These are phyloP conservation scores for Tricholoma terreum DNA, from an alignment of 768 basidiomycete genomes.

Conservation along the genomic window DNA sequence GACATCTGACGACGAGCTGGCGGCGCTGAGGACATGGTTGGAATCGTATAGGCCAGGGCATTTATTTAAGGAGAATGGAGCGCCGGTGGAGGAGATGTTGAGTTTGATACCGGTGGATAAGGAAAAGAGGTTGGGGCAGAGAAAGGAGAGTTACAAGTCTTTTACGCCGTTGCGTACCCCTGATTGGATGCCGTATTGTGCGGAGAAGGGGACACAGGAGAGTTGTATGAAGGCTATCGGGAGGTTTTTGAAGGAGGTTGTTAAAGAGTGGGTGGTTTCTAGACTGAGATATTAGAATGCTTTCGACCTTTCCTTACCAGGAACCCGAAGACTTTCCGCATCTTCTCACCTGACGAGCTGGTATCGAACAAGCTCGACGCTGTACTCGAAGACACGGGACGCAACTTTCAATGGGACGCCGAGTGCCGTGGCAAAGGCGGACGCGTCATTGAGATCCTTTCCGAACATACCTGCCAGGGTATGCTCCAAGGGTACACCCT, in stretches of 20 bases:
- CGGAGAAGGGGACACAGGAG: constrained; percentile 53
- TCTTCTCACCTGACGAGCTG: constrained; percentile 89
- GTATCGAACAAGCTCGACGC: constrained; percentile 87
- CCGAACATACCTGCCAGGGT: constrained; percentile 85
- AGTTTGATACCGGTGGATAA: constrained; percentile 50
- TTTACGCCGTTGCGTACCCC: constrained; percentile 63
- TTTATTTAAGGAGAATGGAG: constrained; percentile 57
- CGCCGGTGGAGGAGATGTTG: constrained; percentile 54
- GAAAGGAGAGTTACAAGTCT: constrained; percentile 61
- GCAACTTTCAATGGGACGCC: constrained; percentile 87
- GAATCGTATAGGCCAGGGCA: constrained; percentile 64
- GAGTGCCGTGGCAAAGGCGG: constrained; percentile 68
- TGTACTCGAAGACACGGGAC: constrained; percentile 61
- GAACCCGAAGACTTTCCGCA: constrained; percentile 77
- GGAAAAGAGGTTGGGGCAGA: constrained; percentile 67
- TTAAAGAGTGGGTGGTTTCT: constrained; percentile 42
- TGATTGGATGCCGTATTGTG: constrained; percentile 57
- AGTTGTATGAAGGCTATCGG: constrained; percentile 80
- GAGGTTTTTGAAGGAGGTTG: constrained; percentile 51
- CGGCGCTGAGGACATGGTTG: constrained; percentile 68
- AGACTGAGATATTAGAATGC: not conserved
- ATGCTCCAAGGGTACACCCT: constrained; percentile 93
- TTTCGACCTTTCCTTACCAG: constrained; percentile 24
- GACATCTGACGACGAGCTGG: constrained; percentile 60
- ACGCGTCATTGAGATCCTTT: constrained; percentile 84